A percentile compares a stretch with the other conserved stretches of the same genome.
These are phyloP conservation scores for Beauveria sp. DNA, from an alignment of 2,329 filamentous ascomycete species.

Conservation along the genomic window DNA sequence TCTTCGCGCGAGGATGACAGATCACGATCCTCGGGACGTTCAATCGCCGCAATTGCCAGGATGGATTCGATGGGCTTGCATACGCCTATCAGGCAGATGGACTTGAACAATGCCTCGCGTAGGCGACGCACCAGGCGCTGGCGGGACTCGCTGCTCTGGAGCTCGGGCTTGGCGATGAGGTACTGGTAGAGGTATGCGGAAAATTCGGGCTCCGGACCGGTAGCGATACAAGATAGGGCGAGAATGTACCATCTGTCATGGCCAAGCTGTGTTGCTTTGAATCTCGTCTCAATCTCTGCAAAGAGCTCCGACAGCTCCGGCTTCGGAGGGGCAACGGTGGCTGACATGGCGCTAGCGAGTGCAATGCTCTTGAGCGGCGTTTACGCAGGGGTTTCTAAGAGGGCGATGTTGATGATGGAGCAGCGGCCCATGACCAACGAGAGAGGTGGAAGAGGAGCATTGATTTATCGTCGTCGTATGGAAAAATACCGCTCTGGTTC, in stretches of 20 bases:
- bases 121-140: slow-evolving; percentile 41
- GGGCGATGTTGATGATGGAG: not conserved
- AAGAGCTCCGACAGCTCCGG: slow-evolving; percentile 5
- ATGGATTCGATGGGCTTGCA: slow-evolving; percentile 56
- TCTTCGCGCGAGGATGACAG: slow-evolving; percentile 43
- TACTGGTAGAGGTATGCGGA: slow-evolving; percentile 48
- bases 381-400: not conserved
- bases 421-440: not conserved
- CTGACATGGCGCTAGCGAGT: not conserved
- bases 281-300: slow-evolving; percentile 2
- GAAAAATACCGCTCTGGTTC: not conserved
- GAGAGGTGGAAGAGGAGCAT: too few species aligned
- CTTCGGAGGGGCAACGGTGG: not conserved
- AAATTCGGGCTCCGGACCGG: slow-evolving; percentile 31
- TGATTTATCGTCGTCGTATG: not conserved
- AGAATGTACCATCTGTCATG: slow-evolving; percentile 14
- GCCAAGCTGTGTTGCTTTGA: slow-evolving; percentile 1
- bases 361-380: not conserved
- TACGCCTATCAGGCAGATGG: slow-evolving; percentile 50
- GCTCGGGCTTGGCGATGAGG: slow-evolving; percentile 41
- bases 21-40: slow-evolving; percentile 49
- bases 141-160: slow-evolving; percentile 33
- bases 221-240: slow-evolving; percentile 11
- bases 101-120: slow-evolving; percentile 52
- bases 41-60: slow-evolving; percentile 44